A percentile compares a stretch with the other conserved stretches of the same genome.
phyloP scores from a whole-genome alignment of 2,329 filamentous ascomycete species.

The Aulographum hederae region DNA sequence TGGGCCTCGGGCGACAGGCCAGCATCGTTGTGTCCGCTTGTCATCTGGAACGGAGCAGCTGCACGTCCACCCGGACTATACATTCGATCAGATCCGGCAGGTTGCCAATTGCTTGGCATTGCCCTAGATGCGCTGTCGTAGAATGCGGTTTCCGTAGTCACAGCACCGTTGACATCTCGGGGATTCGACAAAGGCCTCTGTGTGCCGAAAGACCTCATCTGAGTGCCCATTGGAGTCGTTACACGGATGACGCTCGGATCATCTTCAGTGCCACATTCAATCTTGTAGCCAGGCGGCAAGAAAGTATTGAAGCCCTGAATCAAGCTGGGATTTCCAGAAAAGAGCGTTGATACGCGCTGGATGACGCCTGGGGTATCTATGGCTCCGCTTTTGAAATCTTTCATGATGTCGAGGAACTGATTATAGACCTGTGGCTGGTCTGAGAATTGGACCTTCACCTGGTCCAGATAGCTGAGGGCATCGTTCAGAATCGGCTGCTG shows the following conservation, averaged over 20 bases:
- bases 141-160: conserved; percentile 20
- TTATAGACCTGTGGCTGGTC: conserved; percentile 97
- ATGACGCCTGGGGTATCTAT: conserved; percentile 98
- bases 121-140: conserved; percentile 11
- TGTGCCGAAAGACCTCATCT: conserved; percentile 64
- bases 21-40: neutral
- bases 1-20: neutral
- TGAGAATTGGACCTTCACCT: conserved; percentile 95
- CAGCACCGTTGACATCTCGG: conserved; percentile 27
- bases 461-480: conserved; percentile 88
- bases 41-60: neutral
- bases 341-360: conserved; percentile 85
- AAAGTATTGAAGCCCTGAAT: conserved; percentile 99
- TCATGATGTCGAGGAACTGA: conserved; percentile 95
- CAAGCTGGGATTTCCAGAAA: conserved; percentile 83
- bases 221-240: conserved; percentile 95
- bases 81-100: neutral
- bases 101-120: neutral
- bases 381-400: conserved; percentile 96
- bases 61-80: neutral
- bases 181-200: conserved; percentile 26
- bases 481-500: conserved; percentile 74
- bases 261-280: conserved; percentile 85
- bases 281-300: conserved; percentile 83
- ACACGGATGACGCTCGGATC: conserved; percentile 93